Evolutionary conservation across 2,329 filamentous ascomycete species (phyloP).

Genomic region (Fusarium sarcochroum): DNA sequence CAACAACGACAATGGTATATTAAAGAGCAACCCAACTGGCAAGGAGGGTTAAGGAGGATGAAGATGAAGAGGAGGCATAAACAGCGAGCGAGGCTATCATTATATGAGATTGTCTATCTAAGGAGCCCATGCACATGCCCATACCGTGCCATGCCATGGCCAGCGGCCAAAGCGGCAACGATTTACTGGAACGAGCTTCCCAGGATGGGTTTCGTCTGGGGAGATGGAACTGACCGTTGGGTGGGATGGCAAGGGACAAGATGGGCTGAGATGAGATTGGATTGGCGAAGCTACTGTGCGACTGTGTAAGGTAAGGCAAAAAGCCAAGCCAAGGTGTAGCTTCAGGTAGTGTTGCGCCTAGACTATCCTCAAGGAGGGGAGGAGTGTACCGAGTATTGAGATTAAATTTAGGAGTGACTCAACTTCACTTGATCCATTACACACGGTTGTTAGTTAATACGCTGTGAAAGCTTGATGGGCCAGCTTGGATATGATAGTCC

Average conservation of each 20-base stretch:
- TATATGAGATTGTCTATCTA: conserved; percentile 36
- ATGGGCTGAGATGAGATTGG: conserved; percentile 48
- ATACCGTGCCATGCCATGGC: conserved; percentile 17
- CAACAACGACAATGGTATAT: conserved; percentile 22
- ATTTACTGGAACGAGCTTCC: conserved; percentile 42
- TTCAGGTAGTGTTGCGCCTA: conserved; percentile 8
- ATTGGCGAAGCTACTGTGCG: conserved; percentile 32
- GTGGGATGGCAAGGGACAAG: conserved; percentile 36
- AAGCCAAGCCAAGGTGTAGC: conserved; percentile 10
- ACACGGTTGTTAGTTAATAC: conserved; percentile 27
- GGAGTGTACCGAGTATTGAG: conserved; percentile 8
- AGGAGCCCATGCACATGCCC: conserved; percentile 32
- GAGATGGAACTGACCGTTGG: conserved; percentile 23
- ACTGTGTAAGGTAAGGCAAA: conserved; percentile 8
- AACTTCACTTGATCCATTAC: conserved; percentile 15
- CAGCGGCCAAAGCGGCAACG: conserved; percentile 40
- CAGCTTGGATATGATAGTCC: conserved; percentile 8
- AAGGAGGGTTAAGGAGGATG: conserved; percentile 46
- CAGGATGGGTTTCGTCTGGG: conserved; percentile 19
- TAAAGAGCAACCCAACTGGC: conserved; percentile 39
- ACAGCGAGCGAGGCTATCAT: background rate
- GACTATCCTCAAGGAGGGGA: conserved; percentile 16
- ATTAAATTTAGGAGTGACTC: conserved; percentile 7
- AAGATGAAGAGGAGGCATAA: conserved; percentile 38
- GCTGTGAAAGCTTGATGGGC: conserved; percentile 22